Conservation (phyloP, 2,329 filamentous ascomycete genomes). For the Byssochlamys sp. region DNA sequence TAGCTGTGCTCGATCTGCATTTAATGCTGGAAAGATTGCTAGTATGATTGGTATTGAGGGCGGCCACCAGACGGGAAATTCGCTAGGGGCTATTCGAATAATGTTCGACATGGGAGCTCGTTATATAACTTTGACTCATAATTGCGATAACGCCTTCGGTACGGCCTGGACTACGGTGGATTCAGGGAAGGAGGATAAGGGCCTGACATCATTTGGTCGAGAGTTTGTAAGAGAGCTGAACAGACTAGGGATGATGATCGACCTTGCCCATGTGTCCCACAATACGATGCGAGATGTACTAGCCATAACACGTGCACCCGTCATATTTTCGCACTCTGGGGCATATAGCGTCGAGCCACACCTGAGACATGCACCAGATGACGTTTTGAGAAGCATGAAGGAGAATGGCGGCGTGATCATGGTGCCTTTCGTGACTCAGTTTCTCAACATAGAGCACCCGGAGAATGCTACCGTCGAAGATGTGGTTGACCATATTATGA, state of each 20-base stretch:
- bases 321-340: conserved; percentile 16
- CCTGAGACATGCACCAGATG: conserved; percentile 14
- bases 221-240: conserved; percentile 19
- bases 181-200: conserved; percentile 9
- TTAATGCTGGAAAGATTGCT: conserved; percentile 8
- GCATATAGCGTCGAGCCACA: conserved; percentile 6
- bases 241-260: conserved; percentile 19
- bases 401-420: conserved; percentile 15
- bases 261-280: conserved; percentile 14
- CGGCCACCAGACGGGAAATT: conserved; percentile 10
- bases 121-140: conserved; percentile 16
- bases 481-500: conserved; percentile 21
- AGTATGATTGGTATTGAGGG: conserved; percentile 11
- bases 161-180: conserved; percentile 14
- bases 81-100: conserved; percentile 11
- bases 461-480: conserved; percentile 22
- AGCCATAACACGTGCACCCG: conserved; percentile 13
- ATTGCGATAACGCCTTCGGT: conserved; percentile 20
- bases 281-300: conserved; percentile 10
- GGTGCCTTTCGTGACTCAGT: conserved; percentile 13
- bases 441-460: conserved; percentile 10
- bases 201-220: conserved; percentile 14
- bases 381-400: conserved; percentile 10
- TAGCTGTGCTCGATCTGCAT: conserved; percentile 9
- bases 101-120: conserved; percentile 13